Conservation (phyloP, 305 asterid genomes). For the Fraxinus nigra region DNA sequence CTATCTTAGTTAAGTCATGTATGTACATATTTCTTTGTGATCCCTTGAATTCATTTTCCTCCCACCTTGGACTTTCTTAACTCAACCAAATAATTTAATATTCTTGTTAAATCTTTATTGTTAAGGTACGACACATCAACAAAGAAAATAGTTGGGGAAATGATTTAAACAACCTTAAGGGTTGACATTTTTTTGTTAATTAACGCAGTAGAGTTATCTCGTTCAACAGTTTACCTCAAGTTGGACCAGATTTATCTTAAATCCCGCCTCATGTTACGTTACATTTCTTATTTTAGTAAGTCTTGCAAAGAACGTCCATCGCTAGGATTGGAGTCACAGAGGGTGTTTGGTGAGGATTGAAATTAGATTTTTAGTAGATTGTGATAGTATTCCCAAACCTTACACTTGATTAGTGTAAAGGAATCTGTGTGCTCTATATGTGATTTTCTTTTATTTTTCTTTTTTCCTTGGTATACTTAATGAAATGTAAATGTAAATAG, state of each 20-base stretch:
- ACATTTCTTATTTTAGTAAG: background rate
- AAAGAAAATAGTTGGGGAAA: background rate
- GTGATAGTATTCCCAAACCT: background rate
- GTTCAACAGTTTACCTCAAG: background rate
- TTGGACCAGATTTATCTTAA: background rate
- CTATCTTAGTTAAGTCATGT: background rate
- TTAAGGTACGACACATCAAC: background rate
- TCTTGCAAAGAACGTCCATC: background rate
- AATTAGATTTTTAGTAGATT: too few relatives aligned
- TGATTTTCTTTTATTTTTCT: too few relatives aligned
- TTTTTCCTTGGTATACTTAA: background rate
- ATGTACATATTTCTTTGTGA: background rate
- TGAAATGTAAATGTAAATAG: constrained; percentile 2
- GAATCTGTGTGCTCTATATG: background rate
- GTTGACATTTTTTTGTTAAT: background rate
- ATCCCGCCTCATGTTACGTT: background rate
- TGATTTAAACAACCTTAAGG: background rate
- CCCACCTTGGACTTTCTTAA: background rate
- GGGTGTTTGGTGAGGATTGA: background rate
- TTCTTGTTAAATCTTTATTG: background rate
- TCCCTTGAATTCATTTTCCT: background rate
- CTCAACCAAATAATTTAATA: background rate
- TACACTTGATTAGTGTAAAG: background rate
- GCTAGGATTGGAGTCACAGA: background rate
- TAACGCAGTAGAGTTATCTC: background rate